A percentile compares a stretch with the other conserved stretches of the same genome.
phyloP scores from a whole-genome alignment of 495 filamentous ascomycete genomes.

The Neurospora terricola region DNA sequence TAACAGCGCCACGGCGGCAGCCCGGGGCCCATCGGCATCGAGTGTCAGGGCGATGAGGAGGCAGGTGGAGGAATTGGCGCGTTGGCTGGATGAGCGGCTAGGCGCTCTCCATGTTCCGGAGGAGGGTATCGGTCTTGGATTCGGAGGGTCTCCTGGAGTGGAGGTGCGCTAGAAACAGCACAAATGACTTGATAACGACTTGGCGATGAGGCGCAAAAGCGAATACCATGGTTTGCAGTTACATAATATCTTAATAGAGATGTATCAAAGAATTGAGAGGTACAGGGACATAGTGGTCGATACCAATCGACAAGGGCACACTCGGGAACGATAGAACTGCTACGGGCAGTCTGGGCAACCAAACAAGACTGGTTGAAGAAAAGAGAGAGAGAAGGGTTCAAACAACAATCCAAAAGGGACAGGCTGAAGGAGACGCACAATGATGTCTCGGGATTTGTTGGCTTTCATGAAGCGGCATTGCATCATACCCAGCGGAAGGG shows the following conservation, averaged over 20 bases:
- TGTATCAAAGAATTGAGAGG: neutral
- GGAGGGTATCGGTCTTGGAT: conserved; percentile 27
- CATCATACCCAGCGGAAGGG: neutral
- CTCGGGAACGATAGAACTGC: neutral
- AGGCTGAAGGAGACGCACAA: neutral
- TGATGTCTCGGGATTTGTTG: neutral
- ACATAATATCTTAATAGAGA: neutral
- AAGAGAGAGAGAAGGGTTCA: neutral
- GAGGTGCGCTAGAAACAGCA: neutral
- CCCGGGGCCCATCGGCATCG: conserved; percentile 15
- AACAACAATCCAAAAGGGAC: neutral
- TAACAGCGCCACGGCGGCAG: conserved; percentile 3
- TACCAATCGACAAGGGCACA: neutral
- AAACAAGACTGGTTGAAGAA: neutral
- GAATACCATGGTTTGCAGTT: neutral
- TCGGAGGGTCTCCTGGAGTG: neutral
- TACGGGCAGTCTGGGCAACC: neutral
- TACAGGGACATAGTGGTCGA: neutral
- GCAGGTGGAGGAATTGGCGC: conserved; percentile 38
- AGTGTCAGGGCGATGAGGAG: conserved; percentile 30
- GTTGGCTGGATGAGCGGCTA: conserved; percentile 34
- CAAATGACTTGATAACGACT: neutral
- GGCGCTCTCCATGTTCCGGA: conserved; percentile 31
- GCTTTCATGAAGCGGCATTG: neutral
- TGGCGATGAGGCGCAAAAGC: neutral